Evolutionary conservation across 306 rosid genomes (phyloP).

Genomic region (Quercus parvula): DNA sequence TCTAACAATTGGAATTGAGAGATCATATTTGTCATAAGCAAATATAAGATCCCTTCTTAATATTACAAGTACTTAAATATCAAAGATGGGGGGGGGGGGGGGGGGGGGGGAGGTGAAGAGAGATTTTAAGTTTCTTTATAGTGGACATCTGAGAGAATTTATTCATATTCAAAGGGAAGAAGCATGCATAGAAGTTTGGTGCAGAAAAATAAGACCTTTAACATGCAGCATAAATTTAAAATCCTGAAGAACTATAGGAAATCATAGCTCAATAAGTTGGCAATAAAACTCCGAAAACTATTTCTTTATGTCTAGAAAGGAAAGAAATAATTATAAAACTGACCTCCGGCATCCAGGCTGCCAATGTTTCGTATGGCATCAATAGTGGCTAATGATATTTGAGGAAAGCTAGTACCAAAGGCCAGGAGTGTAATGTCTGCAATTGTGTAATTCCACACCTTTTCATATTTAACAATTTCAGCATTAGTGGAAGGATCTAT

Average conservation of each 20-base stretch:
- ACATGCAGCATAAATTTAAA: constrained; percentile 19
- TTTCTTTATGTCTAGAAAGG: constrained; percentile 4
- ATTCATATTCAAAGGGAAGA: background rate
- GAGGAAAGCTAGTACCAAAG: constrained; percentile 98
- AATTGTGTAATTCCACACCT: constrained; percentile 91
- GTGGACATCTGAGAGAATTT: background rate
- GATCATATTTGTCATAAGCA: background rate
- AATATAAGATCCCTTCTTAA: background rate
- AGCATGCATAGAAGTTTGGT: background rate
- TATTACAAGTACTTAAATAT: background rate
- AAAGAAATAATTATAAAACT: constrained; percentile 27
- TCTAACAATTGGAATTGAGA: background rate
- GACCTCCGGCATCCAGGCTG: constrained; percentile 87
- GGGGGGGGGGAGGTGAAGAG: background rate
- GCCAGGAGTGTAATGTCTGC: constrained; percentile 94
- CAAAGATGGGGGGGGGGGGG: background rate
- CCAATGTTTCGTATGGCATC: constrained; percentile 87
- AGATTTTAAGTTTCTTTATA: background rate
- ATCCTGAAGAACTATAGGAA: background rate
- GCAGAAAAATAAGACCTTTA: background rate
- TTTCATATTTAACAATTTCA: constrained; percentile 50
- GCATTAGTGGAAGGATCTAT: constrained; percentile 55
- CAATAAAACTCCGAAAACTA: constrained; percentile 18
- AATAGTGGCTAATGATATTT: constrained; percentile 90
- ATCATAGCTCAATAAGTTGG: background rate